Conservation (phyloP, 345 rosid species). For the Salix suchowensis region DNA sequence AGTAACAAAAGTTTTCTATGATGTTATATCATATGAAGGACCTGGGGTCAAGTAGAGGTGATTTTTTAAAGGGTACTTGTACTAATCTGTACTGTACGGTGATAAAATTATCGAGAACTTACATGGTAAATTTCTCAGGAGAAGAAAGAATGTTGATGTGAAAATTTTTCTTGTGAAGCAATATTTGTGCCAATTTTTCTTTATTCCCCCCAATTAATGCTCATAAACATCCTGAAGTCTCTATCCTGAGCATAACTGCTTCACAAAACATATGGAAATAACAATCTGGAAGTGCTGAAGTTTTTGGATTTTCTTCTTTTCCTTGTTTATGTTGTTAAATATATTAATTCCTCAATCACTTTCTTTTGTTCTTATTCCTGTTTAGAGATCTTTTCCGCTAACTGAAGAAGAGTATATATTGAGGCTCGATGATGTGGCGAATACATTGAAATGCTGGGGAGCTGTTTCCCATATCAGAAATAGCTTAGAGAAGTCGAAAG, state of each 20-base stretch:
- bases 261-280: background rate
- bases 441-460: conserved; percentile 93
- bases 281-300: background rate
- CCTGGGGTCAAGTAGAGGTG: no score
- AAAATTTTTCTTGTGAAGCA: no score
- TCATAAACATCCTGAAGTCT: no score
- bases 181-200: no score
- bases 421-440: conserved; percentile 93
- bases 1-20: no score
- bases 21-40: no score
- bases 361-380: conserved; percentile 10
- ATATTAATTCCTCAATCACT: background rate
- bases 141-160: no score
- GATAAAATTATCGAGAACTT: no score
- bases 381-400: conserved; percentile 83
- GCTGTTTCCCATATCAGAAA: conserved; percentile 85
- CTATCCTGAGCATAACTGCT: background rate
- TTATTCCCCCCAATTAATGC: no score
- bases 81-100: no score
- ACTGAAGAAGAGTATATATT: conserved; percentile 88
- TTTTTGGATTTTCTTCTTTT: background rate
- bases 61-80: no score
- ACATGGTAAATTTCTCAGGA: no score
- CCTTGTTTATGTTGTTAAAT: background rate
- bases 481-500: conserved; percentile 80